Conservation (phyloP, 345 rosid genomes). For the Boechera stricta region DNA sequence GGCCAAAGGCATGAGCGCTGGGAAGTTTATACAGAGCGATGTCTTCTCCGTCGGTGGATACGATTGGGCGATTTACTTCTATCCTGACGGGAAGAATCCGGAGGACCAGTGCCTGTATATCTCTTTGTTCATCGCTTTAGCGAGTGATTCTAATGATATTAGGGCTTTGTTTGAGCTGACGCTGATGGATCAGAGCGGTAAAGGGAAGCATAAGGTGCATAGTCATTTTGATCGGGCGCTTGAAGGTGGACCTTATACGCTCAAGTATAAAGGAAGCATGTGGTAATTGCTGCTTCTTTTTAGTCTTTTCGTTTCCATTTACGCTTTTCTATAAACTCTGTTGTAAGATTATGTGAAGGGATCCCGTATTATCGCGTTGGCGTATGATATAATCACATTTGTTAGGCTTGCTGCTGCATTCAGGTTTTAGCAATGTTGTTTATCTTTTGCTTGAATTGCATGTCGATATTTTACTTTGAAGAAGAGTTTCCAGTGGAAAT, state of each 20-base stretch:
- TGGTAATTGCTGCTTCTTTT: slow-evolving; percentile 56
- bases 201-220: slow-evolving; percentile 85
- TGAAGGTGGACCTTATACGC: slow-evolving; percentile 86
- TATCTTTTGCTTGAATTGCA: slow-evolving; percentile 14
- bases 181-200: slow-evolving; percentile 90
- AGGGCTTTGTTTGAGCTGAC: slow-evolving; percentile 92
- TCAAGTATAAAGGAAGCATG: slow-evolving; percentile 93
- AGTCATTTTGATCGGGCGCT: slow-evolving; percentile 95
- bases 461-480: neutral
- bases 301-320: neutral
- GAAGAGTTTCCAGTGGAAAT: neutral
- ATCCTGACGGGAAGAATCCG: slow-evolving; percentile 88
- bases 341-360: no score
- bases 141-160: slow-evolving; percentile 89
- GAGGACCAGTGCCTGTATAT: slow-evolving; percentile 74
- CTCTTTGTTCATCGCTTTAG: slow-evolving; percentile 84
- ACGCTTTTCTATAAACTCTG: no score
- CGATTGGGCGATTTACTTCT: slow-evolving; percentile 93
- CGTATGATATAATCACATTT: neutral
- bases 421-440: neutral
- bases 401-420: neutral
- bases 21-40: slow-evolving; percentile 82
- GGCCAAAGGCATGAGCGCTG: slow-evolving; percentile 82
- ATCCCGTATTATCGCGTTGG: neutral
- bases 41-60: slow-evolving; percentile 85